Evolutionary conservation across 805 yeast genomes (phyloP).

Genomic region (Candida bentonensis): DNA sequence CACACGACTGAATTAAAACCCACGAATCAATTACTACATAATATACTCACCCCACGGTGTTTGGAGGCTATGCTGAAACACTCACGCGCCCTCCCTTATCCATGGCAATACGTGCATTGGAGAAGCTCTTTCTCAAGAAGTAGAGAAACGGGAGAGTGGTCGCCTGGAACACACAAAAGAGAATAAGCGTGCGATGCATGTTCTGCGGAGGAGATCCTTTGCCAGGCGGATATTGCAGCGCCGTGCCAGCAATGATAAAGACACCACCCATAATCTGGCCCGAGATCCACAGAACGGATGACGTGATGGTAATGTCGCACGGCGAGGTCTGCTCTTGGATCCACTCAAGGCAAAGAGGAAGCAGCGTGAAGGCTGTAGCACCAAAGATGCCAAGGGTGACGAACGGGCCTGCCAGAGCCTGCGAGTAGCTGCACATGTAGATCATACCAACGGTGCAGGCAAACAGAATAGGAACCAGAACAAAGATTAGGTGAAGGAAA

Average conservation of each 20-base stretch:
- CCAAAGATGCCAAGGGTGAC: constrained; percentile 19
- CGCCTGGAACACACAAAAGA: constrained; percentile 12
- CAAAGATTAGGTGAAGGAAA: constrained; percentile 10
- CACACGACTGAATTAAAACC: no score
- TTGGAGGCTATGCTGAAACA: no score
- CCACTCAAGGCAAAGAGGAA: constrained; percentile 20
- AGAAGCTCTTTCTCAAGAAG: constrained; percentile 6
- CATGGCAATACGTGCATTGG: constrained; percentile 9
- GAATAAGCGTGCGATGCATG: constrained; percentile 20
- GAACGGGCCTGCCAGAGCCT: constrained; percentile 18
- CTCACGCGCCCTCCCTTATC: no score
- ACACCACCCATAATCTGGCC: constrained; percentile 21
- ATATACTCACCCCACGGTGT: no score
- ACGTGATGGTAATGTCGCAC: constrained; percentile 18
- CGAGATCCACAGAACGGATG: constrained; percentile 19
- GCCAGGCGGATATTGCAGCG: constrained; percentile 14
- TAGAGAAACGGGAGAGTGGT: constrained; percentile 12
- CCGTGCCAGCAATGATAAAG: constrained; percentile 20
- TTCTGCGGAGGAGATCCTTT: constrained; percentile 20
- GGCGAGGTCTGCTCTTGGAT: constrained; percentile 22
- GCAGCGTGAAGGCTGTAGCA: constrained; percentile 18
- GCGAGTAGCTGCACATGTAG: constrained; percentile 16
- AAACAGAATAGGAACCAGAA: constrained; percentile 17
- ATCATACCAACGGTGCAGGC: constrained; percentile 18
- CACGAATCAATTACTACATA: no score